These are phyloP conservation scores for Saccharum spontaneum DNA, from an alignment of 176 grass and related monocot species.

Conservation along the genomic window DNA sequence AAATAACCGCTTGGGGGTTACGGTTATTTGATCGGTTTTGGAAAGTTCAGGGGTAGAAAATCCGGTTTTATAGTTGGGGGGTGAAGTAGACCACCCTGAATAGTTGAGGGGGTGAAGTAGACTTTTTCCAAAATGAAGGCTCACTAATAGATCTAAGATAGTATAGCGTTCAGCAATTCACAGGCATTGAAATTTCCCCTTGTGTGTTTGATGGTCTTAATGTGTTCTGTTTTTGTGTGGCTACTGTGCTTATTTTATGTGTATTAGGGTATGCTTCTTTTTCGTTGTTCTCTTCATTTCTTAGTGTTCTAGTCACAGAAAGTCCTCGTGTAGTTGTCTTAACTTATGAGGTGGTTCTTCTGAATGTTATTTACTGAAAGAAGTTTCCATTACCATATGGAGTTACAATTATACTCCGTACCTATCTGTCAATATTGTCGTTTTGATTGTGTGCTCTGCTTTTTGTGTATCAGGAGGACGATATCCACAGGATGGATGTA, in stretches of 20 bases:
- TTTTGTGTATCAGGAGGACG: conserved; percentile 62
- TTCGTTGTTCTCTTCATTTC: not conserved
- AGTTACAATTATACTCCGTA: not conserved
- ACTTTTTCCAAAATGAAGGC: not conserved
- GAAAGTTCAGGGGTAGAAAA: no score
- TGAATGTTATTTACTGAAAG: not conserved
- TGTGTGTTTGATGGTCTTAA: not conserved
- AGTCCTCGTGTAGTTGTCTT: not conserved
- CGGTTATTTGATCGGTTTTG: no score
- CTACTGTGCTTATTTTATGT: no score
- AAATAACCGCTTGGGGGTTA: no score
- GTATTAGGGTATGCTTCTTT: not conserved
- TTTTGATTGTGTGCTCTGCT: not conserved
- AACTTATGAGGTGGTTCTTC: not conserved
- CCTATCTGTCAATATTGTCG: not conserved
- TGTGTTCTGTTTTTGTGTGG: not conserved
- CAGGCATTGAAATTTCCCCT: not conserved
- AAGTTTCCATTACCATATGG: not conserved
- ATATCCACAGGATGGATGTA: conserved; percentile 68
- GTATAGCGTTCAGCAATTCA: not conserved
- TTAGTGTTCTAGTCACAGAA: not conserved
- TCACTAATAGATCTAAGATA: not conserved
- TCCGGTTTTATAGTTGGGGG: no score
- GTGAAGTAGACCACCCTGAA: no score
- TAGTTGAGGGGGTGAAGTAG: no score